These are phyloP conservation scores for Fusarium brachygibbosum DNA, from an alignment of 2,329 filamentous ascomycete species.

Conservation along the genomic window DNA sequence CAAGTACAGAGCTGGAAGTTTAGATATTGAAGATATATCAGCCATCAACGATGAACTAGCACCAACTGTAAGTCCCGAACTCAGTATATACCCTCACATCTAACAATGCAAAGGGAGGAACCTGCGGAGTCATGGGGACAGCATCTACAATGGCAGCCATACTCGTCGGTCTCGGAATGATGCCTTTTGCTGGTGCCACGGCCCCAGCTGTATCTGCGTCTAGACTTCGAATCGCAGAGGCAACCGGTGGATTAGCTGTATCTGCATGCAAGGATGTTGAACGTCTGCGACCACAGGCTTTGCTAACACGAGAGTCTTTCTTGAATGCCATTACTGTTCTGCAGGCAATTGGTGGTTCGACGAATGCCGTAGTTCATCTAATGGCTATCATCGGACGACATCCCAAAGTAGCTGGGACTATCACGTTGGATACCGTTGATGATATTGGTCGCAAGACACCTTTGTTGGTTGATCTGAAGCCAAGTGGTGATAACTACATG, in stretches of 20 bases:
- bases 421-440: slow-evolving; percentile 85
- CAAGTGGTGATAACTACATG: slow-evolving; percentile 88
- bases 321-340: slow-evolving; percentile 89
- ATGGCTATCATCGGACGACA: slow-evolving; percentile 84
- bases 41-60: slow-evolving; percentile 80
- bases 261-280: slow-evolving; percentile 73
- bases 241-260: slow-evolving; percentile 78
- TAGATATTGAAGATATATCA: slow-evolving; percentile 79
- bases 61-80: slow-evolving; percentile 67
- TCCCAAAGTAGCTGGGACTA: slow-evolving; percentile 71
- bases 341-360: slow-evolving; percentile 87
- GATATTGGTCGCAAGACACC: slow-evolving; percentile 82
- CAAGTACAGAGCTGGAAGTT: slow-evolving; percentile 71
- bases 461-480: slow-evolving; percentile 87
- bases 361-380: slow-evolving; percentile 88
- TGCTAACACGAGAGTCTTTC: slow-evolving; percentile 82
- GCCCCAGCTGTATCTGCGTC: slow-evolving; percentile 83
- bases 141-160: slow-evolving; percentile 91
- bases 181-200: slow-evolving; percentile 81
- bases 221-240: slow-evolving; percentile 84
- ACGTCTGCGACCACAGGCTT: slow-evolving; percentile 75
- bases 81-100: rapidly evolving
- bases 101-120: slow-evolving; percentile 67
- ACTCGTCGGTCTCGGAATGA: slow-evolving; percentile 85
- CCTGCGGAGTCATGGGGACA: slow-evolving; percentile 92